Conservation (phyloP, 306 rosid species). For the barrel medic (Medicago truncatula) region MtrunA17r5.0-ANR NC_053045.1:3832001-3832500, state of each 20-base stretch:
- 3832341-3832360: neutral
- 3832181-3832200: neutral
- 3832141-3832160: conserved; percentile 16
- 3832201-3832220: neutral
- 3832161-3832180: conserved; percentile 3
- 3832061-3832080: conserved; percentile 52
- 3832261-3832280: neutral
- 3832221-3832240: neutral
- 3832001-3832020: conserved; percentile 52
- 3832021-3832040: conserved; percentile 56
- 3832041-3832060: conserved; percentile 68
- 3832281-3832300: neutral
- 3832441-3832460: too few relatives aligned
- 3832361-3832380: neutral
- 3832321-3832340: neutral
- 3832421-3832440: neutral
- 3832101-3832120: conserved; percentile 34
- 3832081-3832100: conserved; percentile 38
- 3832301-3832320: neutral
- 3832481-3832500: too few relatives aligned
- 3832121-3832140: conserved; percentile 44
- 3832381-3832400: neutral
- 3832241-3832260: neutral
- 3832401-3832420: neutral
- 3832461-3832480: too few relatives aligned